Evolutionary conservation across 495 filamentous ascomycete genomes (phyloP), one percentile per base, ranked within the genome.

Genomic region (Chaetomidium leptoderma): DNA sequence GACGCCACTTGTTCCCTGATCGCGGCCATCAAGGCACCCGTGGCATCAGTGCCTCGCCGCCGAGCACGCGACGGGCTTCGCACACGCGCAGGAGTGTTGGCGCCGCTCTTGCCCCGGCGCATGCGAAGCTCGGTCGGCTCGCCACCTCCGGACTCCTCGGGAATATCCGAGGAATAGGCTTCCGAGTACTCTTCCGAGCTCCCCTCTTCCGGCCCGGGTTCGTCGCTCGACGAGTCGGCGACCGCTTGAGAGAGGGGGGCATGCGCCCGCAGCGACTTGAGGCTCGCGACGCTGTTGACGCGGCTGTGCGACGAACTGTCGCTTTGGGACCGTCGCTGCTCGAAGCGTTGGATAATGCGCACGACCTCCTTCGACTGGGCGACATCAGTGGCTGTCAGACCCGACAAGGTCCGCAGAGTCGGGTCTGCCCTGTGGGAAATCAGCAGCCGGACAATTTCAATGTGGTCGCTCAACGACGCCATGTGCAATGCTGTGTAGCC

Each of bases 401-500:
- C 87, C 49, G 83, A 82, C 19, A 87, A 70, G 66, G 83, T 93
- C 57, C 86, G 83, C 26, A 88, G 69, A 44, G 76, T 84, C 17
- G 87, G 81, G 69, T 90, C 86, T 7, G 88, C 89, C 19, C 89
- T 87, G 29, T 82, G 81, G 24, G 85, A 75, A 48, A 92, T 81
- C 30, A 96, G 82, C 19, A 85, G 81, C 52, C 85, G 81, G 10
- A 93, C 81, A 60, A 95, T 91, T 58, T 91, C 83, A 17, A 81
- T 74, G 64, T 90, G 85, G 35, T 85, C 82, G 69, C 85, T 84
- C 61, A 95, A 76, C n/a, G 88, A 84, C 29, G 91, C 91, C 62
- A 92, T 78, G 64, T 93, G 90, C 77, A 95, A 84, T 11, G 91
- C 84, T 11, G 88, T 89, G 68, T 90, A 92, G 27, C 91, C 91